Evolutionary conservation across 345 rosid genomes (phyloP).

Genomic region (Syzygium grande): DNA sequence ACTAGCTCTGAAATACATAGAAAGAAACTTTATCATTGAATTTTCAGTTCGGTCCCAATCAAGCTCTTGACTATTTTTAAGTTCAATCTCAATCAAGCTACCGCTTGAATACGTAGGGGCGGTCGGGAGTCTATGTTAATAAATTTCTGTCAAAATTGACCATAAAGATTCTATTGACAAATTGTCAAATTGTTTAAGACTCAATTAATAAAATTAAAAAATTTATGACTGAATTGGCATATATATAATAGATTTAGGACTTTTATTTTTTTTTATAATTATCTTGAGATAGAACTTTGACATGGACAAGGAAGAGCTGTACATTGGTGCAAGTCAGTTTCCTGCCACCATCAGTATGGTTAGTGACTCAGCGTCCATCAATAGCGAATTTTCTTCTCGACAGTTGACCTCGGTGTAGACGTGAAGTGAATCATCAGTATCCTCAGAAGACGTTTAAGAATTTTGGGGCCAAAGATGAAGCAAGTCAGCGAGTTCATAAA

Average conservation of each 20-base stretch:
- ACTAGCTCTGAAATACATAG: neutral
- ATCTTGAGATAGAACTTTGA: neutral
- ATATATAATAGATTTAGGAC: neutral
- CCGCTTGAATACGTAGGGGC: neutral
- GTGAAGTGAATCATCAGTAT: too few relatives aligned
- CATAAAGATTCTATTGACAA: accelerated
- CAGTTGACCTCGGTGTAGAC: too few relatives aligned
- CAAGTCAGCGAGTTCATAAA: neutral
- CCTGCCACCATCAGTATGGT: neutral
- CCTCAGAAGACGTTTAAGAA: neutral
- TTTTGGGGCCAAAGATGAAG: neutral
- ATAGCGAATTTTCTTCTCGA: too few relatives aligned
- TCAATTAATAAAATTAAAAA: accelerated
- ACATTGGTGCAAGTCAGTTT: neutral
- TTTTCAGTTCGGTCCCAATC: neutral
- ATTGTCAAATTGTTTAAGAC: neutral
- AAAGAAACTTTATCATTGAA: neutral
- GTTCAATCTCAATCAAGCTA: neutral
- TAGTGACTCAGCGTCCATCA: too few relatives aligned
- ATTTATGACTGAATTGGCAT: too few relatives aligned
- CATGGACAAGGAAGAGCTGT: neutral
- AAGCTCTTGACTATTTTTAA: neutral
- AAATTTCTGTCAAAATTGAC: neutral
- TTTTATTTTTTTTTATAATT: too few relatives aligned
- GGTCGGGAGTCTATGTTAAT: accelerated